Conservation (phyloP, 306 rosid species). For the Cyamopsis tetragonoloba region DNA sequence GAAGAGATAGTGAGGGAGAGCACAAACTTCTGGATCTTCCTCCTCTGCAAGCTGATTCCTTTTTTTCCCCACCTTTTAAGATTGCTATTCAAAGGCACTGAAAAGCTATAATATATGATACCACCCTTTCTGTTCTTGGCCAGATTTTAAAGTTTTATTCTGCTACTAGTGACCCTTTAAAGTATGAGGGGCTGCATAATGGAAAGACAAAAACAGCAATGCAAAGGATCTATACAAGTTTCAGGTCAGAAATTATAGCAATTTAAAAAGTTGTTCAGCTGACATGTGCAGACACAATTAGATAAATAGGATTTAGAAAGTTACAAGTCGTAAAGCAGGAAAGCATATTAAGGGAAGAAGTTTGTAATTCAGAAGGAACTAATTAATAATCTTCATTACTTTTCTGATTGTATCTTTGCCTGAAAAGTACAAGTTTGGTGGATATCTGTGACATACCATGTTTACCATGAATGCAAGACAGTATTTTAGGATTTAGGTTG, state of each 20-base stretch:
- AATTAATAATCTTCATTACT: background rate
- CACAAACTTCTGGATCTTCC: conserved; percentile 37
- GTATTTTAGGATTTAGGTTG: too few relatives aligned
- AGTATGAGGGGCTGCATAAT: conserved; percentile 27
- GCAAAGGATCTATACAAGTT: background rate
- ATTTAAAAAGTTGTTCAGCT: background rate
- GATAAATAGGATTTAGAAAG: background rate
- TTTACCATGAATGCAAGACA: background rate
- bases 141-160: conserved; percentile 28
- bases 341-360: background rate
- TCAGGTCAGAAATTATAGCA: background rate
- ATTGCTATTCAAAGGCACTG: conserved; percentile 20
- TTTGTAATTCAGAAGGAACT: background rate
- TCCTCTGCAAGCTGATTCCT: conserved; percentile 21
- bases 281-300: conserved; percentile 1
- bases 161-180: conserved; percentile 18
- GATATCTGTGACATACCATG: background rate
- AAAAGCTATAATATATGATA: conserved; percentile 23
- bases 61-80: conserved; percentile 5
- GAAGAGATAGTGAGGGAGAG: conserved; percentile 1
- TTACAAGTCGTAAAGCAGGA: background rate
- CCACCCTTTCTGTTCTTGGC: conserved; percentile 26
- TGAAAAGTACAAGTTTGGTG: background rate
- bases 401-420: background rate
- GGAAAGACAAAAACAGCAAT: conserved; percentile 2